phyloP scores from a whole-genome alignment of 2,329 filamentous ascomycete species.

The Verticillium klebahnii region DNA sequence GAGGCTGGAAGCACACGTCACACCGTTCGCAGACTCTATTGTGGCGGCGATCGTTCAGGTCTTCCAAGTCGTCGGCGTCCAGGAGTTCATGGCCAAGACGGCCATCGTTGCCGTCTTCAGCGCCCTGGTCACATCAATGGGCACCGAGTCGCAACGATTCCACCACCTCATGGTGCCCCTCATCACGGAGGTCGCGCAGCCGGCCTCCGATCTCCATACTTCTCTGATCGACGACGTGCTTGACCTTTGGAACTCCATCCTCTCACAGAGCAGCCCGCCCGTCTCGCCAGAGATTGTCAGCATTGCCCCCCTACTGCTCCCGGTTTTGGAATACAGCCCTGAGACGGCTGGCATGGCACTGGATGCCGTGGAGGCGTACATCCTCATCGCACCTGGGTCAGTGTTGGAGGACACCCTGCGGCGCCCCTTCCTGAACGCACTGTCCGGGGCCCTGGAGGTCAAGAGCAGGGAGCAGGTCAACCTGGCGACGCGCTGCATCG shows the following conservation, averaged over 20 bases:
- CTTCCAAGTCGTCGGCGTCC: slow-evolving; percentile 75
- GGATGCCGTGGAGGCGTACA: slow-evolving; percentile 64
- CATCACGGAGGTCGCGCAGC: slow-evolving; percentile 73
- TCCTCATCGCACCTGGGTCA: slow-evolving; percentile 64
- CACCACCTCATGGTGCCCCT: slow-evolving; percentile 78
- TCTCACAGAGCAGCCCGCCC: slow-evolving; percentile 61
- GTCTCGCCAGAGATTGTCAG: slow-evolving; percentile 57
- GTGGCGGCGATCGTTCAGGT: slow-evolving; percentile 74
- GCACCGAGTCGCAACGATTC: slow-evolving; percentile 69
- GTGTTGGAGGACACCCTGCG: slow-evolving; percentile 55
- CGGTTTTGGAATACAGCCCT: slow-evolving; percentile 61
- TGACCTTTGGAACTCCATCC: slow-evolving; percentile 78
- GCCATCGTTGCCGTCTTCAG: slow-evolving; percentile 82
- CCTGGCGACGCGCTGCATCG: slow-evolving; percentile 56
- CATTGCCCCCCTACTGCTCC: slow-evolving; percentile 59
- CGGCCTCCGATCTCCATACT: slow-evolving; percentile 67
- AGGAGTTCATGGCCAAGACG: slow-evolving; percentile 92
- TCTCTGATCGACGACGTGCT: slow-evolving; percentile 90
- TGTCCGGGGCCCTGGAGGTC: slow-evolving; percentile 44
- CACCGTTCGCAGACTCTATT: slow-evolving; percentile 70
- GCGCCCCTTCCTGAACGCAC: slow-evolving; percentile 42
- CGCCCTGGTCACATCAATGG: slow-evolving; percentile 82
- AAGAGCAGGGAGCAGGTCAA: slow-evolving; percentile 54
- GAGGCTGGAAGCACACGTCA: slow-evolving; percentile 70
- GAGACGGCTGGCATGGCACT: slow-evolving; percentile 59